Conservation (phyloP, 805 yeast genomes). For the Vanderwaltozyma verrucispora region DNA sequence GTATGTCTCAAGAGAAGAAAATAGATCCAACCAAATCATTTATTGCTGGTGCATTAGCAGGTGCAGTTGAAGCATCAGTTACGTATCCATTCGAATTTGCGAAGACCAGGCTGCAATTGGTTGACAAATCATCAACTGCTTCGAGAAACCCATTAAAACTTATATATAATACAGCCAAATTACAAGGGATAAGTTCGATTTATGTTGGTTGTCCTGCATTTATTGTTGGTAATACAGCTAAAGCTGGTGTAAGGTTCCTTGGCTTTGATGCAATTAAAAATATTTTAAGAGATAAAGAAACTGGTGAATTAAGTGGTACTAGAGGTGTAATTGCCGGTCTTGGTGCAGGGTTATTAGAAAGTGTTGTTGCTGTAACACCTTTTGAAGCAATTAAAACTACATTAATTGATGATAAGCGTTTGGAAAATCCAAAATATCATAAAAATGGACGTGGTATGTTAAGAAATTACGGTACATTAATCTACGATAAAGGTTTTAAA, state of each 20-base stretch:
- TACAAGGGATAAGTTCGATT: constrained; percentile 68
- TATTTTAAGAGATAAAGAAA: constrained; percentile 60
- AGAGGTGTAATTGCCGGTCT: constrained; percentile 94
- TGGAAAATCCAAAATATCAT: constrained; percentile 67
- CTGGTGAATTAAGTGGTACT: constrained; percentile 78
- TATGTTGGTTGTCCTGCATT: constrained; percentile 97
- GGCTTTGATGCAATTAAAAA: constrained; percentile 86
- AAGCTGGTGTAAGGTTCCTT: constrained; percentile 89
- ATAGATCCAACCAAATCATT: constrained; percentile 74
- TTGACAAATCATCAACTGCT: constrained; percentile 49
- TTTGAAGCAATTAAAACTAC: constrained; percentile 96
- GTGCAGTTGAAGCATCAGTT: constrained; percentile 85
- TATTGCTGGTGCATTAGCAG: constrained; percentile 93
- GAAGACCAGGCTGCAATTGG: constrained; percentile 81
- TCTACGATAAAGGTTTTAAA: constrained; percentile 66
- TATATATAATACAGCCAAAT: constrained; percentile 60
- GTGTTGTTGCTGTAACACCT: constrained; percentile 91
- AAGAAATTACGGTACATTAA: constrained; percentile 34
- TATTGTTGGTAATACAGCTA: constrained; percentile 90
- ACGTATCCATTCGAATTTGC: constrained; percentile 98
- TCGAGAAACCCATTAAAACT: constrained; percentile 79
- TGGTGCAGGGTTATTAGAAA: constrained; percentile 91
- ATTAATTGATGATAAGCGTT: constrained; percentile 83
- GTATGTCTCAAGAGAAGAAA: constrained; percentile 2
- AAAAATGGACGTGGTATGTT: constrained; percentile 47